These are phyloP conservation scores for Prunus davidiana DNA, from an alignment of 306 rosid genomes.

Conservation along the genomic window DNA sequence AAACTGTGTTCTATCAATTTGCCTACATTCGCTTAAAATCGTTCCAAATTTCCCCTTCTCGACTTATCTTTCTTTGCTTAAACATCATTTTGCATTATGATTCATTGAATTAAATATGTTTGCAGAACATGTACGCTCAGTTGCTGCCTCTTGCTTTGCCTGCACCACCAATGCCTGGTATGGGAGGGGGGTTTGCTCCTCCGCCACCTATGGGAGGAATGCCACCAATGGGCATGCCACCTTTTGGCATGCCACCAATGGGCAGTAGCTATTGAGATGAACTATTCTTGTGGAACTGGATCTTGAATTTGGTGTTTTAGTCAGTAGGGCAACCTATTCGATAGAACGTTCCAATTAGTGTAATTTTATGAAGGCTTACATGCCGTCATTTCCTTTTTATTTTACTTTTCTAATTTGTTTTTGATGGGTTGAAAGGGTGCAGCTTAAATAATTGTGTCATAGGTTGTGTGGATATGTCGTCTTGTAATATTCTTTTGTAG, in stretches of 20 bases:
- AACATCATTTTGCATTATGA: neutral
- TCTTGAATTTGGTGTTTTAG: constrained; percentile 20
- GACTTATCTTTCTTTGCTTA: constrained; percentile 2
- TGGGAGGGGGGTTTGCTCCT: constrained; percentile 79
- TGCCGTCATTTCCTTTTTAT: constrained; percentile 27
- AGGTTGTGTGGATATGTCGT: constrained; percentile 43
- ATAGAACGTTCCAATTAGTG: constrained; percentile 27
- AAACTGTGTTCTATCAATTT: neutral
- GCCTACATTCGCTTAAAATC: neutral
- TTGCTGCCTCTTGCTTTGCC: constrained; percentile 96
- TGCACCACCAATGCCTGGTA: constrained; percentile 96
- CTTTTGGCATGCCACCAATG: constrained; percentile 98
- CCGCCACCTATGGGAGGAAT: constrained; percentile 90
- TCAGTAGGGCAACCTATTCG: constrained; percentile 29
- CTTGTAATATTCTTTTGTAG: constrained; percentile 74
- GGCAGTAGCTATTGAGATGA: constrained; percentile 70
- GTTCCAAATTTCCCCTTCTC: neutral
- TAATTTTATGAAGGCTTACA: constrained; percentile 32
- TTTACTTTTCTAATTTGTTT: constrained; percentile 31
- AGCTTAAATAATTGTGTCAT: constrained; percentile 55
- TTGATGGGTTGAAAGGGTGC: constrained; percentile 51
- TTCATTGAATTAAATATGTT: constrained; percentile 8
- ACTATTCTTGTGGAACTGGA: neutral
- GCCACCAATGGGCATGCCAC: constrained; percentile 88
- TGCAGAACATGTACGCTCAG: constrained; percentile 99